A percentile compares a stretch with the other conserved stretches of the same genome.
Conservation (phyloP, 805 yeast genomes). For the Pichia scutulata region DNA sequence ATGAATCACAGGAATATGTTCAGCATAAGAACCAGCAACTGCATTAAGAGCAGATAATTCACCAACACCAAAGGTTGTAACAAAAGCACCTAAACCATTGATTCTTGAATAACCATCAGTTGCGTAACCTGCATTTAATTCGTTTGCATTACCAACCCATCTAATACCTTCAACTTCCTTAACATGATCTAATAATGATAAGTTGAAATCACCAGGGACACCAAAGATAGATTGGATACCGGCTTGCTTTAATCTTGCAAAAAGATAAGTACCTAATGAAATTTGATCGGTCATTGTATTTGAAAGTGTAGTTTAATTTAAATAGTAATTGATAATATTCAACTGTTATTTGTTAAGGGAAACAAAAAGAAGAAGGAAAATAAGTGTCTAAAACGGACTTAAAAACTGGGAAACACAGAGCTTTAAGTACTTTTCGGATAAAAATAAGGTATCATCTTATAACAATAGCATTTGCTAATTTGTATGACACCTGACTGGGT, state of each 20-base stretch:
- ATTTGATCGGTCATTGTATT: conserved; percentile 25
- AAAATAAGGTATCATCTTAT: not conserved
- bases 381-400: not conserved
- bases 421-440: not conserved
- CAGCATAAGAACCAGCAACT: conserved; percentile 83
- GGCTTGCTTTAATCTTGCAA: conserved; percentile 70
- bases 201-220: conserved; percentile 77
- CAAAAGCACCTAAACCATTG: conserved; percentile 64
- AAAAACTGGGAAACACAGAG: not conserved
- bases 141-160: conserved; percentile 92
- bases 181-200: conserved; percentile 61
- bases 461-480: not conserved
- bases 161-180: conserved; percentile 67
- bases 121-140: conserved; percentile 81
- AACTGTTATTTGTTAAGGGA: not conserved
- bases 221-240: conserved; percentile 68
- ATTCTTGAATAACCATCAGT: conserved; percentile 86
- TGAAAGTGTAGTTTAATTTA: not conserved
- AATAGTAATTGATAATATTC: not conserved
- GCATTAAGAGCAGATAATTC: conserved; percentile 81
- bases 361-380: not conserved
- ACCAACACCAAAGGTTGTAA: conserved; percentile 90
- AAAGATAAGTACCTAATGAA: conserved; percentile 67
- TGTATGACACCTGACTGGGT: not conserved
- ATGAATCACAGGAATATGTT: conserved; percentile 79